Conservation (phyloP, 805 yeast genomes). For the Candida fluviatilis region DNA sequence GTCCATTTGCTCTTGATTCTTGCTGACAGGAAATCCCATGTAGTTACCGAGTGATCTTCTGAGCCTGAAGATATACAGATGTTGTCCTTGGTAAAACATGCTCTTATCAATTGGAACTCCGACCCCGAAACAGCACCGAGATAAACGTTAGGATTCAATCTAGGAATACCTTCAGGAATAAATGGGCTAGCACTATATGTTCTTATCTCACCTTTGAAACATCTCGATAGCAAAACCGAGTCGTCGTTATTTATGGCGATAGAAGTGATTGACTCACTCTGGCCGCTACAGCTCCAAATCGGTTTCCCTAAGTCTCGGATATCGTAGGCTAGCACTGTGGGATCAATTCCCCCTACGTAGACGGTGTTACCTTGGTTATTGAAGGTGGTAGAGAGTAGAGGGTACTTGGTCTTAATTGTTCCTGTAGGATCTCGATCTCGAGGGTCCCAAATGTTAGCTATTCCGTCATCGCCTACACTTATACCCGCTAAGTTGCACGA, state of each 20-base stretch:
- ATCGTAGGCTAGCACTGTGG: constrained; percentile 58
- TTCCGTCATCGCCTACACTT: constrained; percentile 68
- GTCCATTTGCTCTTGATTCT: constrained; percentile 43
- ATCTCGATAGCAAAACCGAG: constrained; percentile 45
- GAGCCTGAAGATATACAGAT: constrained; percentile 53
- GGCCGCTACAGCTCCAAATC: constrained; percentile 42
- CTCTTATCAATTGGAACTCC: constrained; percentile 50
- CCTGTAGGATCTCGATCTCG: constrained; percentile 45
- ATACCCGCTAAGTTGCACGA: constrained; percentile 25
- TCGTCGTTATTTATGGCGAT: constrained; percentile 45
- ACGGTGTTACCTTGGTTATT: constrained; percentile 38
- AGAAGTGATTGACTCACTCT: constrained; percentile 54
- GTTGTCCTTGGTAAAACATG: constrained; percentile 41
- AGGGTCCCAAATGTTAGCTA: constrained; percentile 59
- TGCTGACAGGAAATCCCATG: constrained; percentile 58
- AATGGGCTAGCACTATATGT: constrained; percentile 51
- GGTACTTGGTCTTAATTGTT: constrained; percentile 46
- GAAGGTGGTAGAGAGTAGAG: constrained; percentile 47
- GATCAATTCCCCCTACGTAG: constrained; percentile 67
- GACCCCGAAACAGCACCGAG: constrained; percentile 55
- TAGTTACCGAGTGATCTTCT: constrained; percentile 51
- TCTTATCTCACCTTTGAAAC: constrained; percentile 54
- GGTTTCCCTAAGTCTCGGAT: constrained; percentile 38
- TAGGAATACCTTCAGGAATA: constrained; percentile 33
- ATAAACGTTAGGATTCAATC: constrained; percentile 44